Base-by-base conservation (phyloP, 495 filamentous ascomycete species). In the Parathielavia appendiculata region DNA sequence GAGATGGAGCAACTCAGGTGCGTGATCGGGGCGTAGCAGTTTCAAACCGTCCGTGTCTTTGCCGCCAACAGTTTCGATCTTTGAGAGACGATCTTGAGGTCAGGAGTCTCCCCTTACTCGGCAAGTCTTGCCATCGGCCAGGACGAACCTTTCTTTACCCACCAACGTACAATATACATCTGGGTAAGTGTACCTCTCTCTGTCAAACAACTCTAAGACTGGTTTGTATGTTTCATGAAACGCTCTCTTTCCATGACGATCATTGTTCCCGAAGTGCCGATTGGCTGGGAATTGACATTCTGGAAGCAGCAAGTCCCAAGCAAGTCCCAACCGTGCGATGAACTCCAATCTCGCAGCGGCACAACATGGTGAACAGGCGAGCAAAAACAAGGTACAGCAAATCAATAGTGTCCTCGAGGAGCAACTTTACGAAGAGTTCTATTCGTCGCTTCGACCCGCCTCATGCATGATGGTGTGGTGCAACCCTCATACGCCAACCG, bases 211-310 rank as follows among this genome's bases (percentile, higher is more conserved):
- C 3, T 6, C 26, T 6, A 30, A 30, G 26, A 30, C 26, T 30
- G 26, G 26, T 38, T n/a, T 22, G 57, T 46, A 26, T 58, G 56
- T 58, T 58, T 58, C 58, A 60, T 50, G 58, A 60, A 60, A 60
- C 58, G 51, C 58, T 55, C 32, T 44, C 13, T 20, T 14, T 22
- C 30, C 36, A 35, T 14, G 13, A 45, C 7, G 20, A 22, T 32
- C 32, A n/a, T 19, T 46, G 30, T 10, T 19, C 19, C 36, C 44
- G 2, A 0, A 1, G 22, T 44, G 22, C 58, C 57, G 23, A 60
- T 60, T 60, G 58, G 52, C 36, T 26, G 20, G 23, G 11, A 22
- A 2, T 26, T 32, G 35, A 22, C 36, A 14, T 56, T 56, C 53
- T 47, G 30, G 43, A 56, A 56, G 43, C 43, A 34, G 0, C 23